Evolutionary conservation across 2,329 filamentous ascomycete species (phyloP).

Genomic region (Capronia americana): DNA sequence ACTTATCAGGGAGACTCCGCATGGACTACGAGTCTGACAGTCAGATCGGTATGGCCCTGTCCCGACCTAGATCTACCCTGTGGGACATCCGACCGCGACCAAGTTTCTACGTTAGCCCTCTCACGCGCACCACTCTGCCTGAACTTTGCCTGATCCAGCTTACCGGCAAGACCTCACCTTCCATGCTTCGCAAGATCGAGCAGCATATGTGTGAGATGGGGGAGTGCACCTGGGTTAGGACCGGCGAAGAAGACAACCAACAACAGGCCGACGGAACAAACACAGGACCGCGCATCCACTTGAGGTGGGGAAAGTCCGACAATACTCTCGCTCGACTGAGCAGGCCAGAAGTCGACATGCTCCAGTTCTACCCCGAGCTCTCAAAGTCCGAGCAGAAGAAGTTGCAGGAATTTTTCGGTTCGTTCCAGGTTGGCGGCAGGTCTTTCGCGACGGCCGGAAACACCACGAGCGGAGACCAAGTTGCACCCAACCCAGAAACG

Average conservation of each 20-base stretch:
- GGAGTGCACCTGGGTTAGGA: constrained; percentile 13
- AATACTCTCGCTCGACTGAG: background rate
- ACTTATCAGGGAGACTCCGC: background rate
- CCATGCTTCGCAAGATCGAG: background rate
- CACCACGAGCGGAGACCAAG: background rate
- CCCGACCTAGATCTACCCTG: background rate
- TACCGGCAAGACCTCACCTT: constrained; percentile 4
- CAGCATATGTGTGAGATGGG: constrained; percentile 7
- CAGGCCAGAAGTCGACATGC: constrained; percentile 13
- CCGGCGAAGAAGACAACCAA: background rate
- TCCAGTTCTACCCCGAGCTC: constrained; percentile 7
- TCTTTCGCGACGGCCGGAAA: background rate
- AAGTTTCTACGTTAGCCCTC: background rate
- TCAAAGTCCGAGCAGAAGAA: constrained; percentile 4
- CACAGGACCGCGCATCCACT: background rate
- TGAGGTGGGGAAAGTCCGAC: background rate
- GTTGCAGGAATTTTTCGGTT: constrained; percentile 3
- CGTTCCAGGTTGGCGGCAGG: background rate
- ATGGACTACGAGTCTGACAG: background rate
- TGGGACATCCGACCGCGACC: background rate
- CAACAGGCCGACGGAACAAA: background rate
- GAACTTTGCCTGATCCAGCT: constrained; percentile 16
- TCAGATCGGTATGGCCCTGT: background rate
- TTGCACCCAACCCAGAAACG: background rate
- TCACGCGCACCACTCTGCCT: background rate